Evolutionary conservation across 2,329 filamentous ascomycete species (phyloP), one percentile per base, ranked within the genome.

Genomic region (Colletotrichum orbiculare): DNA sequence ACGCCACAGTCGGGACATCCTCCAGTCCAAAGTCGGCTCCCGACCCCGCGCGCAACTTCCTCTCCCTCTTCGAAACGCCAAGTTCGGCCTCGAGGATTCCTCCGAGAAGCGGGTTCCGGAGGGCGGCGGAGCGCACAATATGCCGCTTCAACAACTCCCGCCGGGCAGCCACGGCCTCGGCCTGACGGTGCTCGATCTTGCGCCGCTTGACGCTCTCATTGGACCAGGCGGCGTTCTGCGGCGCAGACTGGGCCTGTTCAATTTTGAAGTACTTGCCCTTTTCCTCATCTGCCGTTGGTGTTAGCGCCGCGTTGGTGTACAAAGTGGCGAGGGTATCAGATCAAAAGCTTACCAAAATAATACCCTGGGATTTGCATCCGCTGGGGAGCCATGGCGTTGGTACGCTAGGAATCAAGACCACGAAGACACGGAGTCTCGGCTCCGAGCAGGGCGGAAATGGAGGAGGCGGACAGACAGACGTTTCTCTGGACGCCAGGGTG

Each of bases 241-340:
- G 82, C 1, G 86, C 86, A 13, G 81, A 81, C 59, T 84, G 81
- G 43, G 85, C 81, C 49, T 82, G 83, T 72, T 90, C 86, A 54
- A 92, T 85, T 70, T 87, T 89, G 76, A 91, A 92, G 71, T 91
- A 92, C 68, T 87, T 89, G 42, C 83, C 83, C 74, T 87, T 91
- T 47, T 82, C 82, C 12, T 75, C 55, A 66, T 89, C 87, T 88
- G 8, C 17, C 50, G 4, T 41, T 15, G 6, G 17, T 5, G 8
- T 25, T 49, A 15, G 17, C 11, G 9, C 37, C 13, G 12, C 33
- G 39, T 12, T 46, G 12, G 45, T 48, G 25, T 41, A 34, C 5
- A 8, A 8, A 55, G 13, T 35, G 17, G 38, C 6, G 10, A 33
- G 37, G 48, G 43, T 17, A 3, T 41, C 38, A 41, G 39, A 47